Percentiles rank a stretch among this genome's conserved stretches.
These are phyloP conservation scores for Ogataea siamensis DNA, from an alignment of 805 yeast species.

Conservation along the genomic window DNA sequence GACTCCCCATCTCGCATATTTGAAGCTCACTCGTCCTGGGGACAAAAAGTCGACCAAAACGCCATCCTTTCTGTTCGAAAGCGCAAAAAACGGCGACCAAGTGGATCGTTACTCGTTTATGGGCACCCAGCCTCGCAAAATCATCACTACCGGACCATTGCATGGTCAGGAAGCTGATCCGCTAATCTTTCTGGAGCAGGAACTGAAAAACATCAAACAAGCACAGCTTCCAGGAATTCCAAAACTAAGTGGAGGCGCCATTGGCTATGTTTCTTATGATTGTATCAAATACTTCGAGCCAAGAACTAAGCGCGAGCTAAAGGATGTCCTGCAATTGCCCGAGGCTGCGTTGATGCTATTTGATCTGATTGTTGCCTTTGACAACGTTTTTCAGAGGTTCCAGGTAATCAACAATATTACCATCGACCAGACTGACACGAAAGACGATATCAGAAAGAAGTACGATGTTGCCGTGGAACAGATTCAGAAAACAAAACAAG, in stretches of 20 bases:
- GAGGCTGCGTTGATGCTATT: slow-evolving; percentile 91
- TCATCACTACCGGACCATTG: slow-evolving; percentile 78
- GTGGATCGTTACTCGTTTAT: slow-evolving; percentile 89
- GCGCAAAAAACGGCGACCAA: slow-evolving; percentile 85
- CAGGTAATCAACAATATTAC: slow-evolving; percentile 83
- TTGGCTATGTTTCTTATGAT: slow-evolving; percentile 94
- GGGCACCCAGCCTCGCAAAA: slow-evolving; percentile 80
- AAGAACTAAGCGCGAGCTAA: slow-evolving; percentile 67
- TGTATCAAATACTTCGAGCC: slow-evolving; percentile 98
- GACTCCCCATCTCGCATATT: slow-evolving; percentile 88
- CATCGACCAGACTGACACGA: slow-evolving; percentile 36
- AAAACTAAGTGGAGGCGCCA: slow-evolving; percentile 88
- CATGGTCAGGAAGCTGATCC: slow-evolving; percentile 75
- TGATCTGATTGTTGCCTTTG: slow-evolving; percentile 88
- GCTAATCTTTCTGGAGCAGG: slow-evolving; percentile 66
- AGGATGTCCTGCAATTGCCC: slow-evolving; percentile 81
- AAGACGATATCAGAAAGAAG: slow-evolving; percentile 39
- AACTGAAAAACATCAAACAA: slow-evolving; percentile 61
- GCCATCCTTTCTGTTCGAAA: slow-evolving; percentile 81
- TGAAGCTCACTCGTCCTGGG: slow-evolving; percentile 72
- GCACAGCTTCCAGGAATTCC: slow-evolving; percentile 83
- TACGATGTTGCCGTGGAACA: slow-evolving; percentile 53
- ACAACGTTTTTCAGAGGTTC: slow-evolving; percentile 89
- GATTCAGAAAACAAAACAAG: slow-evolving; percentile 54
- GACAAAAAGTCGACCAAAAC: slow-evolving; percentile 46